Base-by-base conservation (phyloP, 805 yeast genomes). In the Starmerella sirachaensis region DNA sequence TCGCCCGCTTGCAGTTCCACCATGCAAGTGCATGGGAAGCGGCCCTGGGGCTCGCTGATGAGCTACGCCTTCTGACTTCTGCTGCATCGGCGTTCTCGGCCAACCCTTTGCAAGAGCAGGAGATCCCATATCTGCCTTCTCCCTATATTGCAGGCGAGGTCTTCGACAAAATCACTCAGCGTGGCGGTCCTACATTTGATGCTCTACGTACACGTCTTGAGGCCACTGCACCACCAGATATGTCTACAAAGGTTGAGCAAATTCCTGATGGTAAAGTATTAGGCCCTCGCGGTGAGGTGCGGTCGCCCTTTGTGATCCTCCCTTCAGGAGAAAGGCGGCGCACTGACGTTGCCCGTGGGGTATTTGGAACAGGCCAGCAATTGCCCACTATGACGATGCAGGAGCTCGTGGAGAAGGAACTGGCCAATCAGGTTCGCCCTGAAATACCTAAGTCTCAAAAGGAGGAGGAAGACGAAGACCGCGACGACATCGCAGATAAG, bases 341-440 rank as follows among this genome's bases (percentile, higher is more conserved):
- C 68, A 73, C 42, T 1, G 72, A 76, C 31, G 47, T 83, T 13
- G 64, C 68, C 40, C 61, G 66, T 22, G 72, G 76, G 50, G 95
- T 86, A 0, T 74, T 72, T 49, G 95, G 96, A 1, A 83, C 93
- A 2, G 98, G 96, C 1, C 96, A 91, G 59, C 74, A 69, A 18
- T 65, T 88, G 20, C 98, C 98, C 2, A 83, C 96, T 0, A 83
- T 91, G 91, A 66, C 94, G 0, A 85, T 91, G 0, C 98, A 91
- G 47, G 96, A 91, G 50, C 77, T 80, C 43, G 63, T 91, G 36
- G 93, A 85, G 33, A 74, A 83, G 49, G 98, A 91, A 55, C 64
- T 81, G 45, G 75, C 76, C 14, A 76, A 80, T 50, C 95, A 95
- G 2, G 86, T 88, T 13, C 18, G 20, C 34, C 37, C 43, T 13